Percentiles rank a stretch among this genome's conserved stretches.
These are phyloP conservation scores for Mycena galericulata DNA, from an alignment of 768 basidiomycete species.

Conservation along the genomic window DNA sequence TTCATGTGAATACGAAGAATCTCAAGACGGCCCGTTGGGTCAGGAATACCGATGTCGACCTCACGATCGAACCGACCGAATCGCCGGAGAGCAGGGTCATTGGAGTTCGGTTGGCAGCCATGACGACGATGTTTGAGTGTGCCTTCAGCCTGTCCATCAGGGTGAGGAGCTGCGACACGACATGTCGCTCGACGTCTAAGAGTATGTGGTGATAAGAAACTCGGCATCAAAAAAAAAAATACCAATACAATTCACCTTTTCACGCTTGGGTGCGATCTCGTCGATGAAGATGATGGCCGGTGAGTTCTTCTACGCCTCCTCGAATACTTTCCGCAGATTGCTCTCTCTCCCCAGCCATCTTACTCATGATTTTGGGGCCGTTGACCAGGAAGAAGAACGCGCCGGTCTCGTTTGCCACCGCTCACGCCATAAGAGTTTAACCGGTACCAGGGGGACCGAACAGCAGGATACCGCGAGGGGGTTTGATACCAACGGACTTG, in stretches of 20 bases:
- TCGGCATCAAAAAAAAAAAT: background rate
- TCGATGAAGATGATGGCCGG: slow-evolving; percentile 99
- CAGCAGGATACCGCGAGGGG: slow-evolving; percentile 98
- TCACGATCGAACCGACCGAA: slow-evolving; percentile 99
- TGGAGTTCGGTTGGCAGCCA: slow-evolving; percentile 99
- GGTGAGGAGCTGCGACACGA: slow-evolving; percentile 97
- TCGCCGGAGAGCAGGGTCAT: slow-evolving; percentile 97
- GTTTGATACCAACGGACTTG: slow-evolving; percentile 99
- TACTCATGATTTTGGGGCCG: slow-evolving; percentile 99
- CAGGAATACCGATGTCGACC: slow-evolving; percentile 99
- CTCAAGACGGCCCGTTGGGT: slow-evolving; percentile 98
- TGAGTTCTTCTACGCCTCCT: slow-evolving; percentile 99
- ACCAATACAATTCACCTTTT: slow-evolving; percentile 75
- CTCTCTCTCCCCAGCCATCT: slow-evolving; percentile 99
- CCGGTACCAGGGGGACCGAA: slow-evolving; percentile 99
- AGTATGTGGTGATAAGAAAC: slow-evolving; percentile 75
- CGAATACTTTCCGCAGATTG: slow-evolving; percentile 97
- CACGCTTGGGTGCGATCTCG: slow-evolving; percentile 99
- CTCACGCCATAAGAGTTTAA: slow-evolving; percentile 99
- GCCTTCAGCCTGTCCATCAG: slow-evolving; percentile 99
- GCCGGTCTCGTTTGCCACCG: slow-evolving; percentile 99
- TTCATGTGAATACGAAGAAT: slow-evolving; percentile 99
- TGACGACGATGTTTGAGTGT: slow-evolving; percentile 98
- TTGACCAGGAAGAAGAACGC: slow-evolving; percentile 99
- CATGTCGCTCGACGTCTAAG: slow-evolving; percentile 99